Evolutionary conservation across 73 alveolate genomes (phyloP).

Genomic region (Vitrella brassicaformis): DNA sequence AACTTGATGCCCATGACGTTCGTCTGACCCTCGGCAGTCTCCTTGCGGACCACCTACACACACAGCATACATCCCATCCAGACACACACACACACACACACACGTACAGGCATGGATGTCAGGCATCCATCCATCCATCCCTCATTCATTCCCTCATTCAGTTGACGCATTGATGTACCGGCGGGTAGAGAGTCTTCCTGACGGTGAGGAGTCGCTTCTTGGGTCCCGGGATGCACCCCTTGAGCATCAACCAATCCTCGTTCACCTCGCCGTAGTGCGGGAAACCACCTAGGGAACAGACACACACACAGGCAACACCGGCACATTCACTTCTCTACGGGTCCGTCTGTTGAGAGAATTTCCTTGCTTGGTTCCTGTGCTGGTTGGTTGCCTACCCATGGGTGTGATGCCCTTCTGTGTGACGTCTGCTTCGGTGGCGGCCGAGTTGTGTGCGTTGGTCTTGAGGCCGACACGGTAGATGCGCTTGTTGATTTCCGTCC

Average conservation of each 20-base stretch:
- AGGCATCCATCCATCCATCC: not conserved
- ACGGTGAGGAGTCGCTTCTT: conserved; percentile 91
- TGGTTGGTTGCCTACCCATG: conserved; percentile 37
- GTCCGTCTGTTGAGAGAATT: not conserved
- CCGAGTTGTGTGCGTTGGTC: conserved; percentile 81
- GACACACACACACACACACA: not conserved
- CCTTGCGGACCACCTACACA: conserved; percentile 19
- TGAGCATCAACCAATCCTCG: conserved; percentile 95
- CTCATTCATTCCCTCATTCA: no score
- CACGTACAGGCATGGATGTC: not conserved
- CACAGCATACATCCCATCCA: not conserved
- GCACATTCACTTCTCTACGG: not conserved
- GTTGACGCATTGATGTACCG: conserved; percentile 1
- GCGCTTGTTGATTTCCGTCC: conserved; percentile 98
- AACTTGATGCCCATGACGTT: conserved; percentile 89
- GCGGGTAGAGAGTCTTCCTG: conserved; percentile 91
- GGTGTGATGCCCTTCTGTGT: conserved; percentile 96
- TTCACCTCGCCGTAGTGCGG: conserved; percentile 97
- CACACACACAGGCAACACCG: not conserved
- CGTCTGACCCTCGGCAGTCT: conserved; percentile 67
- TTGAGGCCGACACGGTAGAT: conserved; percentile 94
- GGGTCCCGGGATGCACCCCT: conserved; percentile 97
- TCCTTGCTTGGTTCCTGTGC: not conserved
- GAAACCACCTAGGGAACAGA: conserved; percentile 75
- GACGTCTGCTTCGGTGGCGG: conserved; percentile 95